Evolutionary conservation across 495 filamentous ascomycete genomes (phyloP).

Genomic region (Terfezia claveryi): DNA sequence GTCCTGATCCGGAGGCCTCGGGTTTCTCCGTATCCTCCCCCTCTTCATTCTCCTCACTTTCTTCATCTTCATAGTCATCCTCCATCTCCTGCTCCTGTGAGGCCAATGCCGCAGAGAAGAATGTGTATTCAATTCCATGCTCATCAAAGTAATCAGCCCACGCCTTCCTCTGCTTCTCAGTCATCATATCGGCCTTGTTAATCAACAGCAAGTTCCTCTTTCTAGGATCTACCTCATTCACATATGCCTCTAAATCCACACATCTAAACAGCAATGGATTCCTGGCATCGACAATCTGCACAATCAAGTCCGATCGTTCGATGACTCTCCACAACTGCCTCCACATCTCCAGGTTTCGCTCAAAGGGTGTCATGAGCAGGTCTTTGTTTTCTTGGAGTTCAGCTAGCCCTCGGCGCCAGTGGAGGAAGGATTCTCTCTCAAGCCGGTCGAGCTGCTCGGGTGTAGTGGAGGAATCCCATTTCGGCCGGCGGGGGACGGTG

Average conservation of each 20-base stretch:
- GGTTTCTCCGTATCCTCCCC: slow-evolving; percentile 4
- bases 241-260: slow-evolving; percentile 82
- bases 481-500: slow-evolving; percentile 74
- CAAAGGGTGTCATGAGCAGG: slow-evolving; percentile 93
- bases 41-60: slow-evolving; percentile 29
- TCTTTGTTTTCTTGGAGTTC: slow-evolving; percentile 84
- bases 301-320: slow-evolving; percentile 82
- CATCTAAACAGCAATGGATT: slow-evolving; percentile 87
- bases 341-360: slow-evolving; percentile 96
- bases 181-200: slow-evolving; percentile 99
- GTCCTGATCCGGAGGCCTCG: background rate
- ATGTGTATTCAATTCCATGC: slow-evolving; percentile 64
- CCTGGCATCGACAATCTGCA: slow-evolving; percentile 95
- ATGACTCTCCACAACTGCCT: slow-evolving; percentile 96
- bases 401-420: slow-evolving; percentile 78
- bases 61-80: slow-evolving; percentile 25
- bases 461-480: slow-evolving; percentile 71
- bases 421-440: slow-evolving; percentile 61
- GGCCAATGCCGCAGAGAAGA: slow-evolving; percentile 85
- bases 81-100: slow-evolving; percentile 65
- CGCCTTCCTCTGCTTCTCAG: slow-evolving; percentile 50
- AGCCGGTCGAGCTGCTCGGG: slow-evolving; percentile 52
- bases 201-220: slow-evolving; percentile 88
- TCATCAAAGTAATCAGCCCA: slow-evolving; percentile 82
- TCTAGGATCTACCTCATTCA: slow-evolving; percentile 67